phyloP scores from a whole-genome alignment of 495 filamentous ascomycete genomes.

The Penicillium antarcticum region DNA sequence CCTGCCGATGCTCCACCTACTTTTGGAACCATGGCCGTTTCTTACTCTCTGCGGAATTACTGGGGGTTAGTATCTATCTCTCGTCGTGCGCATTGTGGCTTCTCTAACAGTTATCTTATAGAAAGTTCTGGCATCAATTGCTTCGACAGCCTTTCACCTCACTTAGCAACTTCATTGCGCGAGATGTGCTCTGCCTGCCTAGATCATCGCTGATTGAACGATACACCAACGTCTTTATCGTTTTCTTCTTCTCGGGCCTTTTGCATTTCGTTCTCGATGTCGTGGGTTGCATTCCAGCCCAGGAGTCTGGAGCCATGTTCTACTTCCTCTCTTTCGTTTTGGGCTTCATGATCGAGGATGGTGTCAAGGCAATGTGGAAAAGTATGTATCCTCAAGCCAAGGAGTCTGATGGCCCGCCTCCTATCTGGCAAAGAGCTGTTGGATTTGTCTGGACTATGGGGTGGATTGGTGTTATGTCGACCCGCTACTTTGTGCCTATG shows the following conservation, averaged over 20 bases:
- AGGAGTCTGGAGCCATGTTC: slow-evolving; percentile 17
- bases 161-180: slow-evolving; percentile 23
- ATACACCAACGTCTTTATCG: slow-evolving; percentile 30
- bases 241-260: slow-evolving; percentile 30
- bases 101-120: slow-evolving; percentile 6
- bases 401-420: not conserved
- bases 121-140: slow-evolving; percentile 42
- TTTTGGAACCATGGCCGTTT: slow-evolving; percentile 28
- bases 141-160: slow-evolving; percentile 27
- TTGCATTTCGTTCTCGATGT: slow-evolving; percentile 25
- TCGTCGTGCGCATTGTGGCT: not conserved
- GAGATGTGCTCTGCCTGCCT: slow-evolving; percentile 24
- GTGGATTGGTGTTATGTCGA: slow-evolving; percentile 13
- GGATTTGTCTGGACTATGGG: slow-evolving; percentile 10
- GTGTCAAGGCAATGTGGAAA: slow-evolving; percentile 19
- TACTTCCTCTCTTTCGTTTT: slow-evolving; percentile 34
- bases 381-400: not conserved
- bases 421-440: slow-evolving; percentile 11
- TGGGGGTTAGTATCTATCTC: slow-evolving; percentile 27
- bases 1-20: slow-evolving; percentile 28
- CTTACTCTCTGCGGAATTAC: slow-evolving; percentile 29
- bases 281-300: slow-evolving; percentile 10
- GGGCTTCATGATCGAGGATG: slow-evolving; percentile 32
- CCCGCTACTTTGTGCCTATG: not conserved
- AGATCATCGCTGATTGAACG: slow-evolving; percentile 25